Percentiles rank a stretch among this genome's conserved stretches.
Evolutionary conservation across 192 early-diverging fungal genomes (phyloP).

Genomic region (Backusella luteola): DNA sequence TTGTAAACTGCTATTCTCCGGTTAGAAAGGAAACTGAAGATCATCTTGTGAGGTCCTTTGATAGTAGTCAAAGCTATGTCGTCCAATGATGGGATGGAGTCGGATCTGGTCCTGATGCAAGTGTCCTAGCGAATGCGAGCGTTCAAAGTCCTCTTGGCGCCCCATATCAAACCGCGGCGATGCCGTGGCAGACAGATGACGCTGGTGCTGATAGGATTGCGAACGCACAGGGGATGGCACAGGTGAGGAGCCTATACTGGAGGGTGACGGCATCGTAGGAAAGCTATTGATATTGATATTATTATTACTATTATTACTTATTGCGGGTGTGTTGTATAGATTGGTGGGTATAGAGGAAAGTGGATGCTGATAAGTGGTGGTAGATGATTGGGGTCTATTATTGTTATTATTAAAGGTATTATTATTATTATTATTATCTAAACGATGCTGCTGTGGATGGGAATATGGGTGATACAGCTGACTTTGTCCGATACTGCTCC

Average conservation of each 20-base stretch:
- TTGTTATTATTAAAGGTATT: neutral
- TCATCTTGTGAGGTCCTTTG: neutral
- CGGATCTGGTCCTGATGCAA: neutral
- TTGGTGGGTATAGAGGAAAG: constrained; percentile 7
- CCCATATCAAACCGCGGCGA: constrained; percentile 4
- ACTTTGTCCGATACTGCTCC: neutral
- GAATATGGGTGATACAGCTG: constrained; percentile 4
- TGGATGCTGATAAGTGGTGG: neutral
- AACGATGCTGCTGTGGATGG: neutral
- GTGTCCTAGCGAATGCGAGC: neutral
- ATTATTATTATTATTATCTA: constrained; percentile 10
- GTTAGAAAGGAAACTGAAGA: neutral
- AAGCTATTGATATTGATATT: neutral
- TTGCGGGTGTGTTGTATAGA: neutral
- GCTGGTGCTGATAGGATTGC: neutral
- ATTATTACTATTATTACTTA: neutral
- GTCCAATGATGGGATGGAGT: neutral
- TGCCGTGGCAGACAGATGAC: neutral
- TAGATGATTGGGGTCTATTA: neutral
- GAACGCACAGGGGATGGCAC: neutral
- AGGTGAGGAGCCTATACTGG: neutral
- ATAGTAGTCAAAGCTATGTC: neutral
- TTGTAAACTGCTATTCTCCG: neutral
- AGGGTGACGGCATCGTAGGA: neutral
- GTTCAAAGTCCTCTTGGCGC: neutral